These are phyloP conservation scores for Naganishia friedmannii DNA, from an alignment of 768 basidiomycete genomes.

Conservation along the genomic window DNA sequence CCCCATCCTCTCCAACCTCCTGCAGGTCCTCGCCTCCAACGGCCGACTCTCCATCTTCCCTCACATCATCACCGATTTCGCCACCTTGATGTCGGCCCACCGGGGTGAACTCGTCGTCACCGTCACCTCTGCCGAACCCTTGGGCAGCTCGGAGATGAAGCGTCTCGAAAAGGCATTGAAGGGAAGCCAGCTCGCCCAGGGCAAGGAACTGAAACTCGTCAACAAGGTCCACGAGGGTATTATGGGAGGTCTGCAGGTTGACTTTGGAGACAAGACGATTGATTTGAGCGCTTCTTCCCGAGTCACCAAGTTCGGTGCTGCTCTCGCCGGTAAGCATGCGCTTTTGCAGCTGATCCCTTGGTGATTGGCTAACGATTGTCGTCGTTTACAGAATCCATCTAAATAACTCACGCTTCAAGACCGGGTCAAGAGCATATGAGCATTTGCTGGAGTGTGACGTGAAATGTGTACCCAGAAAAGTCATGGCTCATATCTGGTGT, in stretches of 20 bases:
- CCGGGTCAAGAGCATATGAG: background rate
- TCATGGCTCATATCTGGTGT: background rate
- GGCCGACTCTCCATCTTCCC: slow-evolving; percentile 79
- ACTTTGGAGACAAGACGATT: slow-evolving; percentile 97
- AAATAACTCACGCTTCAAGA: slow-evolving; percentile 1
- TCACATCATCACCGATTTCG: slow-evolving; percentile 86
- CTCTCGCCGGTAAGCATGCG: slow-evolving; percentile 71
- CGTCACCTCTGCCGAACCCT: slow-evolving; percentile 80
- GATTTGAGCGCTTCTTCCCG: slow-evolving; percentile 91
- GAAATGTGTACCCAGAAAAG: background rate
- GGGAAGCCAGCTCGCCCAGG: slow-evolving; percentile 78
- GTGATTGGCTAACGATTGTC: background rate
- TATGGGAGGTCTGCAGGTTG: slow-evolving; percentile 86
- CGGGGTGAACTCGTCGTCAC: slow-evolving; percentile 88
- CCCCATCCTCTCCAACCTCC: slow-evolving; percentile 80
- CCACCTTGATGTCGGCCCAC: slow-evolving; percentile 80
- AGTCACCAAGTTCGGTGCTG: slow-evolving; percentile 88
- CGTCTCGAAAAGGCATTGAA: slow-evolving; percentile 82
- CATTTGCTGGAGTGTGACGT: background rate
- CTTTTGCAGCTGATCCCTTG: background rate
- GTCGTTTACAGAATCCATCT: slow-evolving; percentile 7
- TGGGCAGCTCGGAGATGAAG: slow-evolving; percentile 66
- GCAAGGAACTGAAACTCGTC: slow-evolving; percentile 80
- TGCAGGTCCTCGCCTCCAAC: slow-evolving; percentile 85
- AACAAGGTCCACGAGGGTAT: slow-evolving; percentile 96